Conservation (phyloP, 2,329 filamentous ascomycete genomes). For the Coleophoma cylindrospora region DNA sequence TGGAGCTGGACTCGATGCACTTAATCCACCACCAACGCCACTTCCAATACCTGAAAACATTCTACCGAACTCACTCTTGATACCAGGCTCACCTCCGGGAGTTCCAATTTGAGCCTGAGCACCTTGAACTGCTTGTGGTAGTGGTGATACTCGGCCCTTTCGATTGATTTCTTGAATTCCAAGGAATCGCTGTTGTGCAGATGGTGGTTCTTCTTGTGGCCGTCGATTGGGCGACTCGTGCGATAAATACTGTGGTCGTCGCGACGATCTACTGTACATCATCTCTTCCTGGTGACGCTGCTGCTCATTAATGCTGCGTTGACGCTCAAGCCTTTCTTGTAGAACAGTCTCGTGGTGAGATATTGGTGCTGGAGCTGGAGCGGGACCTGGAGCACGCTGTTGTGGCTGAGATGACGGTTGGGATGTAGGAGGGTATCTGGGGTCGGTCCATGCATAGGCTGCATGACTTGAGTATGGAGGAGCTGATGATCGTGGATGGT, state of each 20-base stretch:
- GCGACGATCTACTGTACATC: slow-evolving; percentile 30
- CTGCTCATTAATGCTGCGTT: slow-evolving; percentile 29
- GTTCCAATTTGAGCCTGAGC: slow-evolving; percentile 77
- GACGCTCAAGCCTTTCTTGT: slow-evolving; percentile 25
- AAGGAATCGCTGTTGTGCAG: slow-evolving; percentile 58
- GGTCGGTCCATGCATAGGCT: slow-evolving; percentile 20
- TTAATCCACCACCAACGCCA: slow-evolving; percentile 51
- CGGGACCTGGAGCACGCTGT: slow-evolving; percentile 19
- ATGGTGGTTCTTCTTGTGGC: slow-evolving; percentile 45
- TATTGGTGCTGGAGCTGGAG: too few relatives aligned
- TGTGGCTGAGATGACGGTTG: slow-evolving; percentile 25
- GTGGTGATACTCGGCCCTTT: slow-evolving; percentile 77
- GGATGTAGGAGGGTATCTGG: slow-evolving; percentile 28
- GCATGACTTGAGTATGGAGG: slow-evolving; percentile 19
- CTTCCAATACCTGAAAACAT: slow-evolving; percentile 93
- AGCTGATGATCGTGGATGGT: slow-evolving; percentile 17
- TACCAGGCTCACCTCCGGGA: slow-evolving; percentile 76
- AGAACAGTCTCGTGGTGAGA: slow-evolving; percentile 26
- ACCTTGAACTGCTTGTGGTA: slow-evolving; percentile 91
- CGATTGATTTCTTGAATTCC: slow-evolving; percentile 71
- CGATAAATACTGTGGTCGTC: slow-evolving; percentile 35
- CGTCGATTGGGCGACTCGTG: slow-evolving; percentile 39
- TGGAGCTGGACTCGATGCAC: slow-evolving; percentile 40
- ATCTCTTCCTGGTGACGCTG: slow-evolving; percentile 30
- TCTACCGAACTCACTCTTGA: slow-evolving; percentile 90